A percentile compares a stretch with the other conserved stretches of the same genome.
Evolutionary conservation across 2,329 filamentous ascomycete genomes (phyloP).

Genomic region (Neonectria hederae): DNA sequence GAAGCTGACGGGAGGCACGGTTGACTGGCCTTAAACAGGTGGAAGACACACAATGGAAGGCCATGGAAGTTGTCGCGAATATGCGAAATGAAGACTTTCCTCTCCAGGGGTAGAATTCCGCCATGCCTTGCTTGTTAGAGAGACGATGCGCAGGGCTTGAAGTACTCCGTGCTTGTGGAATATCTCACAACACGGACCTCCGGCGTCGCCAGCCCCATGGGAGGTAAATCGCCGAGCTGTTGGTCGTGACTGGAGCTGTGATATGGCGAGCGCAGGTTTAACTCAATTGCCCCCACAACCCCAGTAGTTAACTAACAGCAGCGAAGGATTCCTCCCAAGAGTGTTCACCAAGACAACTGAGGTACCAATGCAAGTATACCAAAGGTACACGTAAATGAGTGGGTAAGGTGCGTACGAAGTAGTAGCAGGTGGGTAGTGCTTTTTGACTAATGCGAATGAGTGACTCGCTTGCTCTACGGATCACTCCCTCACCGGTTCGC

Average conservation of each 20-base stretch:
- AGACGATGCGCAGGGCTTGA: constrained; percentile 9
- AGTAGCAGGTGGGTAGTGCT: not conserved
- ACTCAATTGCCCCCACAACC: not conserved
- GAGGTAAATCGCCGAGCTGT: too few relatives aligned
- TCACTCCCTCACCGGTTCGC: not conserved
- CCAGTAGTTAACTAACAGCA: not conserved
- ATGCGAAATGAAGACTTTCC: constrained; percentile 19
- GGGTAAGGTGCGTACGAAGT: too few relatives aligned
- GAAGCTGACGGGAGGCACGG: not conserved
- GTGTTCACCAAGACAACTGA: not conserved
- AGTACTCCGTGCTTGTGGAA: not conserved
- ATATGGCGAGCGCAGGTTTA: too few relatives aligned
- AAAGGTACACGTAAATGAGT: not conserved
- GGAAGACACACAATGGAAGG: constrained; percentile 1
- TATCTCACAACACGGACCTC: not conserved
- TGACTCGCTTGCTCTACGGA: too few relatives aligned
- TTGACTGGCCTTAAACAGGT: not conserved
- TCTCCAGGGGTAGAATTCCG: constrained; percentile 10
- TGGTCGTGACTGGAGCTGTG: too few relatives aligned
- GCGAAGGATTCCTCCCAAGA: not conserved
- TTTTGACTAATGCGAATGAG: not conserved
- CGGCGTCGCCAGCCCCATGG: too few relatives aligned
- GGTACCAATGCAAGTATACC: not conserved
- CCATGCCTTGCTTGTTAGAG: constrained; percentile 11
- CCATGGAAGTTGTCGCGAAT: not conserved